Base-by-base conservation (phyloP, 257 asterid genomes). In the Solanum corneliomulleri region DNA sequence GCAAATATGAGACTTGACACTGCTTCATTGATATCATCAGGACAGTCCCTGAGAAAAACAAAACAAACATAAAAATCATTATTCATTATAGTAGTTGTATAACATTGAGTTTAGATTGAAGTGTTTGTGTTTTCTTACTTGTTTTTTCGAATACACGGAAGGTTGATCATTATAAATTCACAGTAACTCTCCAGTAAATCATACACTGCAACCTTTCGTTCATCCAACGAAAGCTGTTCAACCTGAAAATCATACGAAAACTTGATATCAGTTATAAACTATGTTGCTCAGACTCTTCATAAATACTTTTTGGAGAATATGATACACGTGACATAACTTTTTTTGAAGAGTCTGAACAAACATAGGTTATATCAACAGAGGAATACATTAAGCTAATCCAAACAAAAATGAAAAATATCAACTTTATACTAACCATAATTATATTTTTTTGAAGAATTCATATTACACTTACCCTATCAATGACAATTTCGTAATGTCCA, bases 21-120 rank as follows among this genome's bases (percentile, higher is more conserved):
- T 81, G 97, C 98, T 89, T 94, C 97, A 27, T 88, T 93, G 16
- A 96, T 95, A 21, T 95, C 98, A 86, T 91, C 89, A 0, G 98
- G 97, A 83, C 96, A 95, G 89, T 95, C 96, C 94, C 99, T 96
- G 86, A 3, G 37, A 0, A 52, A 68, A 20, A 60, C 9, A 8
- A 80, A 52, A 66, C 23, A 72, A 16, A 20, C 15, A 21, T 10
- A 39, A 20, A 72, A 27, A 80, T 10, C 44, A 76, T 7, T 76
- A 76, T 23, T 56, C 39, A 12, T 13, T 52, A 23, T n/a, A 64
- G 0, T n/a, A 64, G 0, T 27, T 13, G 60, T 41, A 6, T 31
- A 39, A 35, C n/a, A n/a, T 21, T 41, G 64, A 1, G 11, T 23
- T 52, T 52, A 52, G 62, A 52, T 52, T 16, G 14, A 85, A 20